Evolutionary conservation across 768 basidiomycete genomes (phyloP).

Genomic region (Panaeolus cyanescens): DNA sequence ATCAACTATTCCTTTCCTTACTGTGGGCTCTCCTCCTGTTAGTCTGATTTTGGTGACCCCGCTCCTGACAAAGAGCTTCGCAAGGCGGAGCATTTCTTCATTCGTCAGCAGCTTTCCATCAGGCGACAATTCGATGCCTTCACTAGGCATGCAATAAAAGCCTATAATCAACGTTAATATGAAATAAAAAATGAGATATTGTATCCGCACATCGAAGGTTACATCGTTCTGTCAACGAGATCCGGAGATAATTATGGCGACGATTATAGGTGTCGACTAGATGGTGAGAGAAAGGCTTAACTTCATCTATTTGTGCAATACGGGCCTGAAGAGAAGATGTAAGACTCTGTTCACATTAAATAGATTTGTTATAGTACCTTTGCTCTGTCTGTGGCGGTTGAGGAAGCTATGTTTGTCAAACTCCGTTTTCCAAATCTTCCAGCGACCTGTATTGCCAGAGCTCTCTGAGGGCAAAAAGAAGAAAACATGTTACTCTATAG

Average conservation of each 20-base stretch:
- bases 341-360: neutral
- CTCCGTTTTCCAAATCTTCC: neutral
- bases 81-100: constrained; percentile 73
- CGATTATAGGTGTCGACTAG: constrained; percentile 70
- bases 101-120: constrained; percentile 69
- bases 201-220: constrained; percentile 73
- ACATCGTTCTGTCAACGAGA: constrained; percentile 84
- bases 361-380: neutral
- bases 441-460: neutral
- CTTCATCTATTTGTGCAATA: constrained; percentile 55
- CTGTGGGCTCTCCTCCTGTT: constrained; percentile 87
- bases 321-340: constrained; percentile 40
- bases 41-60: constrained; percentile 88
- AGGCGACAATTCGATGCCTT: constrained; percentile 78
- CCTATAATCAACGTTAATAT: constrained; percentile 45
- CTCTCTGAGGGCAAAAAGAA: neutral
- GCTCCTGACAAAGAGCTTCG: constrained; percentile 73
- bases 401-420: neutral
- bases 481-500: neutral
- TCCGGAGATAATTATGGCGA: constrained; percentile 84
- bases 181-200: neutral
- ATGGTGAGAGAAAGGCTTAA: constrained; percentile 47
- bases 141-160: constrained; percentile 90
- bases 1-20: constrained; percentile 72
- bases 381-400: neutral